These are phyloP conservation scores for Coniochaeta ligniaria DNA, from an alignment of 2,329 filamentous ascomycete species.

Conservation along the genomic window DNA sequence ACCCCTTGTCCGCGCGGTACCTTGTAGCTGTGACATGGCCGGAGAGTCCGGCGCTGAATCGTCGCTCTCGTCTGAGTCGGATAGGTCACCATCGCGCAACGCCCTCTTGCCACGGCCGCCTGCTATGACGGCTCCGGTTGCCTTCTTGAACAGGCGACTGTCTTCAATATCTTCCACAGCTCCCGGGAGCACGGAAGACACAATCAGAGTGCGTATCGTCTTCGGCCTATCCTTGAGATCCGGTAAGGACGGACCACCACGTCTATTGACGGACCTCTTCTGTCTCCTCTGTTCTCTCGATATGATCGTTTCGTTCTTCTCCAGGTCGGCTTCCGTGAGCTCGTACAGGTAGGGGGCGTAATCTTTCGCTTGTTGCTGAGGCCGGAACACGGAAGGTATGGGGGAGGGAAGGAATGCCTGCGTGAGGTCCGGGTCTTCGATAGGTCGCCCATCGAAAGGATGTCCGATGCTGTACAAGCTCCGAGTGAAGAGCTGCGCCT, in stretches of 20 bases:
- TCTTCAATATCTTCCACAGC: slow-evolving; percentile 75
- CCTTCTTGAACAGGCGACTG: slow-evolving; percentile 78
- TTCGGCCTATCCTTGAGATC: slow-evolving; percentile 92
- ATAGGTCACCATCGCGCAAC: slow-evolving; percentile 61
- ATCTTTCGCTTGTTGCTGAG: slow-evolving; percentile 88
- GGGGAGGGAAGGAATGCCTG: slow-evolving; percentile 82
- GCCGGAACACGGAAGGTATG: slow-evolving; percentile 74
- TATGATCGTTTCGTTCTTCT: slow-evolving; percentile 86
- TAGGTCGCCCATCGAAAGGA: slow-evolving; percentile 85
- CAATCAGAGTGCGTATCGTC: slow-evolving; percentile 85
- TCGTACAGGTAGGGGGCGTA: slow-evolving; percentile 92
- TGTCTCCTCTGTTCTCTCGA: slow-evolving; percentile 89
- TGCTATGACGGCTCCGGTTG: slow-evolving; percentile 48
- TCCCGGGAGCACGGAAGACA: slow-evolving; percentile 87
- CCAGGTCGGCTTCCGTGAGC: slow-evolving; percentile 81
- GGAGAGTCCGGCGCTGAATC: slow-evolving; percentile 85
- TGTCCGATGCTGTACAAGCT: slow-evolving; percentile 91
- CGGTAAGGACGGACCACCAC: slow-evolving; percentile 87
- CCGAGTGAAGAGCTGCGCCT: slow-evolving; percentile 88
- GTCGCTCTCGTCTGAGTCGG: slow-evolving; percentile 88
- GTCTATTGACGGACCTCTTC: slow-evolving; percentile 89
- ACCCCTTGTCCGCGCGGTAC: slow-evolving; percentile 77
- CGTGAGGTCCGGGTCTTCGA: slow-evolving; percentile 87
- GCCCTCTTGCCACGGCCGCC: slow-evolving; percentile 41
- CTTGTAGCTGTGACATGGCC: slow-evolving; percentile 63